phyloP scores from a whole-genome alignment of 768 basidiomycete genomes.

The Boletus subparvulus region DNA sequence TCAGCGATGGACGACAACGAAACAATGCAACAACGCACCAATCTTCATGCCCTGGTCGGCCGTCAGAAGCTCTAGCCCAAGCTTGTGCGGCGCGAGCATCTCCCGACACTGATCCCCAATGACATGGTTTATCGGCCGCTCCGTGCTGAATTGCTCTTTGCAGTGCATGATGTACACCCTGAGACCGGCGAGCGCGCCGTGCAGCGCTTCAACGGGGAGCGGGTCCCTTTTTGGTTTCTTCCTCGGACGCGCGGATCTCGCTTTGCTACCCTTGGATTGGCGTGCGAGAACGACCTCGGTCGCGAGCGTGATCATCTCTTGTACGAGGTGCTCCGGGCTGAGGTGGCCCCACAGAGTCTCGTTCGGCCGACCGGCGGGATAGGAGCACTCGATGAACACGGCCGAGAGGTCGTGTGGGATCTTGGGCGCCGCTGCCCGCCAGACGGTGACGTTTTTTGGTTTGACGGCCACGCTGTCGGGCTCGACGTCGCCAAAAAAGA shows the following conservation, averaged over 20 bases:
- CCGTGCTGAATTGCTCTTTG: constrained; percentile 66
- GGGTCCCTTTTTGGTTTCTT: constrained; percentile 42
- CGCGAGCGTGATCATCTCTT: constrained; percentile 73
- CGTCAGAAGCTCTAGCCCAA: constrained; percentile 71
- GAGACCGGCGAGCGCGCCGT: constrained; percentile 55
- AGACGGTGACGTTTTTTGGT: constrained; percentile 68
- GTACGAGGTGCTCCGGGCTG: constrained; percentile 72
- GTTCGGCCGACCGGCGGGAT: constrained; percentile 67
- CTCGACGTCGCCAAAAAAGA: constrained; percentile 96
- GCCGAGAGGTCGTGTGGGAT: constrained; percentile 65
- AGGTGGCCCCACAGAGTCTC: constrained; percentile 83
- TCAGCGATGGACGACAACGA: not conserved
- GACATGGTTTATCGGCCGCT: constrained; percentile 56
- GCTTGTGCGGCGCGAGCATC: constrained; percentile 55
- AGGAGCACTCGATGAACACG: constrained; percentile 97
- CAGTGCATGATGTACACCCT: constrained; percentile 83
- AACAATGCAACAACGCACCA: constrained; percentile 45
- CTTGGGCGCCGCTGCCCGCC: constrained; percentile 78
- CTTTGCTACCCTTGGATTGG: constrained; percentile 22
- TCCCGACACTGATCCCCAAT: constrained; percentile 73
- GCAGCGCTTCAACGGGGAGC: constrained; percentile 43
- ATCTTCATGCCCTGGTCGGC: constrained; percentile 82
- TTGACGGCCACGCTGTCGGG: constrained; percentile 69
- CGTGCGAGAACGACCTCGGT: constrained; percentile 58
- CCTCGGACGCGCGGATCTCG: constrained; percentile 16